These are phyloP conservation scores for Ceratocystiopsis sp. DNA, from an alignment of 2,329 filamentous ascomycete genomes.

Conservation along the genomic window DNA sequence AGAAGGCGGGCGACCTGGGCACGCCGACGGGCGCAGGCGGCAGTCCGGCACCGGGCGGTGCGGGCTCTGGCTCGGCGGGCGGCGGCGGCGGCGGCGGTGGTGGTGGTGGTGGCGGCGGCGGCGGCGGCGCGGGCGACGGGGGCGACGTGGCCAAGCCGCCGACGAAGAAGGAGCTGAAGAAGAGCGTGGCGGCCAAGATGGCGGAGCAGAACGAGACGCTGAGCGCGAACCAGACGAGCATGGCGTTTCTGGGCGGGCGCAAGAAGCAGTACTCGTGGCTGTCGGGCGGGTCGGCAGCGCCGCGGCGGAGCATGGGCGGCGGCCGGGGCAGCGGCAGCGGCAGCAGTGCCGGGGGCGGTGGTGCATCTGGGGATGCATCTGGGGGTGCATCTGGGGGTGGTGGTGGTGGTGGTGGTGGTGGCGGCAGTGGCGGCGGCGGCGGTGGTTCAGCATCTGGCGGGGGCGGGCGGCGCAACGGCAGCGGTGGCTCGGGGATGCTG, in stretches of 20 bases:
- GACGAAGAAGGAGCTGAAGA: constrained; percentile 74
- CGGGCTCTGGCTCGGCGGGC: constrained; percentile 46
- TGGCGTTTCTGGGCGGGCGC: constrained; percentile 46
- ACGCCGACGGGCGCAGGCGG: too few relatives aligned
- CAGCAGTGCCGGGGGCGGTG: too few relatives aligned
- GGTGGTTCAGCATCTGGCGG: background rate
- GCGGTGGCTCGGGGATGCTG: constrained; percentile 23
- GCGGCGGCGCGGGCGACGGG: too few relatives aligned
- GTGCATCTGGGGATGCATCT: too few relatives aligned
- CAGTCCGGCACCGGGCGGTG: constrained; percentile 34
- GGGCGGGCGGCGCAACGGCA: constrained; percentile 11
- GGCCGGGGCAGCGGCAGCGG: constrained; percentile 20
- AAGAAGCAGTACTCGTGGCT: constrained; percentile 66
- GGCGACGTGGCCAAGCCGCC: constrained; percentile 37
- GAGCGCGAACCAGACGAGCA: constrained; percentile 65
- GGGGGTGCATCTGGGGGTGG: too few relatives aligned
- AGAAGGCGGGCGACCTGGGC: constrained; percentile 25
- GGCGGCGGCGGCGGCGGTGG: constrained; percentile 13
- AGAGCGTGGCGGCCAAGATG: constrained; percentile 58
- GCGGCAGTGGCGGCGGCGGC: constrained; percentile 17
- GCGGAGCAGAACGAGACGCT: constrained; percentile 65
- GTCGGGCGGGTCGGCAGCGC: constrained; percentile 40
- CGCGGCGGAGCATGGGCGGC: constrained; percentile 18
- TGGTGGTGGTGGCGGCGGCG: too few relatives aligned
- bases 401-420: constrained; percentile 16